Base-by-base conservation (phyloP, 2,329 filamentous ascomycete species). In the Hypoxylon sp. region DNA sequence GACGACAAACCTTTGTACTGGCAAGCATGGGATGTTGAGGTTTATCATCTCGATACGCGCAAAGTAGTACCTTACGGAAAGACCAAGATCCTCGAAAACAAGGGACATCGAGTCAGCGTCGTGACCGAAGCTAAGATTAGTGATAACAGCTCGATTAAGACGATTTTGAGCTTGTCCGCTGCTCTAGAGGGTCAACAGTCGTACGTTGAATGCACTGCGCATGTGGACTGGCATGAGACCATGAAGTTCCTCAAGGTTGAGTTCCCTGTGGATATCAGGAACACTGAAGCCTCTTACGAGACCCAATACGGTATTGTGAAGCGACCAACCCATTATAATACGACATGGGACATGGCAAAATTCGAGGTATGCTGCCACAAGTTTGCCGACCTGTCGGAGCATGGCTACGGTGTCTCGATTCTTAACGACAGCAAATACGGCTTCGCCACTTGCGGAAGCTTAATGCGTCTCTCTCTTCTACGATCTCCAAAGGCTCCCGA, bases 211-310 rank as follows among this genome's bases (percentile, higher is more conserved):
- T 90, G 95, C 70, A 87, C 89, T 44, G 92, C 91, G 55, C 93
- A 97, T 73, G 93, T 98, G n/a, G 93, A 98, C 78, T 99, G 96
- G 96, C 92, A 91, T 73, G 96, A 99, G 80, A 94, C 90, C 11
- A 98, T 96, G 91, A 97, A 96, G 78, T 98, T 98, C 85, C 87
- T 99, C 77, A 99, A 99, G 85, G 95, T 98, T 55, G 96, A 99
- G 79, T 99, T 99, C 82, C 95, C 96, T 0, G 94, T 98, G 70
- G 91, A 97, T 75, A 87, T 98, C 70, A 88, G 90, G 73, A 98
- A 95, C 81, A 97, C 92, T 0, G 94, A 98, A 81, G 96, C 96
- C 33, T 93, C 90, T 11, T 99, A 99, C 79, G 96, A 99, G 81
- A 97, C 94, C 6, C 94, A 97, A 76, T 98, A 93, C 77, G 95